A percentile compares a stretch with the other conserved stretches of the same genome.
phyloP scores from a whole-genome alignment of 352 stramenopile genomes.

The Phytopythium ostracodes region DNA sequence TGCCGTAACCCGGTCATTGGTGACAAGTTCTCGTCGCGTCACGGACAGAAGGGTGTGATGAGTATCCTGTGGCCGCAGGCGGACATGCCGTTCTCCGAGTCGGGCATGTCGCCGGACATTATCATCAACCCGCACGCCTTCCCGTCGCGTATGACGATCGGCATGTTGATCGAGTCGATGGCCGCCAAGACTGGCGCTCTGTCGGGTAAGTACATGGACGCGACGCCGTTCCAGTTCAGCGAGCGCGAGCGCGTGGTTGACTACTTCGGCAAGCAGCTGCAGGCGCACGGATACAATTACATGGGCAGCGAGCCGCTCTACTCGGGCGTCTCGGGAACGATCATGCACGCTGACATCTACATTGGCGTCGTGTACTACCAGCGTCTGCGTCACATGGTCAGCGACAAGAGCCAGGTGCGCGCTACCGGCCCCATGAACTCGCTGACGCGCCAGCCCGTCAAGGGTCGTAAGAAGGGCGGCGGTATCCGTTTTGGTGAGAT shows the following conservation, averaged over 20 bases:
- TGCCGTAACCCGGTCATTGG: slow-evolving; percentile 99
- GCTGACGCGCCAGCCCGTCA: slow-evolving; percentile 99
- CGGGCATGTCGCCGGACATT: slow-evolving; percentile 97
- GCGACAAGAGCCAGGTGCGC: slow-evolving; percentile 99
- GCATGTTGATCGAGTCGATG: slow-evolving; percentile 98
- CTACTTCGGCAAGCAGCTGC: slow-evolving; percentile 99
- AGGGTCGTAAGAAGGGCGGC: slow-evolving; percentile 98
- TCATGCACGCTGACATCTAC: slow-evolving; percentile 99
- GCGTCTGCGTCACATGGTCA: slow-evolving; percentile 99
- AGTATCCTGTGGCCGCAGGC: slow-evolving; percentile 98
- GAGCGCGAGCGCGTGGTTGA: slow-evolving; percentile 98
- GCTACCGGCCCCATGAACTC: slow-evolving; percentile 97
- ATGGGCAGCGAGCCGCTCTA: slow-evolving; percentile 99
- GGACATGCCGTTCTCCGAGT: slow-evolving; percentile 99
- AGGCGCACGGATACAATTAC: slow-evolving; percentile 96
- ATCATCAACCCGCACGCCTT: slow-evolving; percentile 99
- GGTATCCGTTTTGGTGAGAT: slow-evolving; percentile 99
- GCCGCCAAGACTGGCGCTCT: slow-evolving; percentile 98
- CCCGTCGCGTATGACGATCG: slow-evolving; percentile 98
- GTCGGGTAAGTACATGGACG: slow-evolving; percentile 97
- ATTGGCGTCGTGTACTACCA: slow-evolving; percentile 99
- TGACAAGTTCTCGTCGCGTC: slow-evolving; percentile 99
- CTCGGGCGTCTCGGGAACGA: slow-evolving; percentile 96
- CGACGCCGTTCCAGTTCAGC: slow-evolving; percentile 99
- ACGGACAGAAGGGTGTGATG: slow-evolving; percentile 99